Evolutionary conservation across 129 eudicot species (phyloP), one percentile per base, ranked within the genome.

Genomic region (Centaurea solstitialis): DNA sequence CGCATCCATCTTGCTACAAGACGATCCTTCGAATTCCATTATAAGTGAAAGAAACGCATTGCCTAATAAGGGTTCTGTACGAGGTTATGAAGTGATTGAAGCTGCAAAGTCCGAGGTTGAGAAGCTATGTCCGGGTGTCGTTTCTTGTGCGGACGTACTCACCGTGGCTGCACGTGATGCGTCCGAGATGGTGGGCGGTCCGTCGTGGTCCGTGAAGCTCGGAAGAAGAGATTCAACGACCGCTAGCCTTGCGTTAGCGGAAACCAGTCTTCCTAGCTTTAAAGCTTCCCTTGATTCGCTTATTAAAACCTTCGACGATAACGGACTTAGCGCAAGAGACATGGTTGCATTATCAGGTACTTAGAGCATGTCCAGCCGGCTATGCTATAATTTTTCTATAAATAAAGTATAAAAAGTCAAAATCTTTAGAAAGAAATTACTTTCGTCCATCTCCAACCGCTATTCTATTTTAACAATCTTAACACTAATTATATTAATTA

Each of bases 131-230:
- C 97, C 93, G 0, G 84, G 72, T 11, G 84, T 85, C 66, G 97
- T 92, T 9, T 92, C 97, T 0, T 92, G 97, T 79, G 87, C 94
- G 0, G 97, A 92, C 57, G 81, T 92, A 39, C 78, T 92, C 4
- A 80, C 88, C 7, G 69, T 90, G 81, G 93, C 97, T 12, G 95
- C 95, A 2, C 80, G 93, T 53, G 97, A 92, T 26, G 93, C 93
- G 0, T 90, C 90, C 3, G 87, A 91, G n/a, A 70, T 88, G 47
- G 76, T 79, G 82, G 88, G 92, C 41, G 93, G 93, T 45, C 93
- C 91, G n/a, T 11, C 93, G 77, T 91, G 97, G 97, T 18, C 70
- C 0, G 92, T 89, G 21, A 67, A 66, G 21, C 81, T 91, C 22
- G 93, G 97, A 50, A 68, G 97, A 57, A 84, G 92, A 41, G 97